phyloP scores from a whole-genome alignment of 2,329 filamentous ascomycete species.

The Fusarium dimerum region DNA sequence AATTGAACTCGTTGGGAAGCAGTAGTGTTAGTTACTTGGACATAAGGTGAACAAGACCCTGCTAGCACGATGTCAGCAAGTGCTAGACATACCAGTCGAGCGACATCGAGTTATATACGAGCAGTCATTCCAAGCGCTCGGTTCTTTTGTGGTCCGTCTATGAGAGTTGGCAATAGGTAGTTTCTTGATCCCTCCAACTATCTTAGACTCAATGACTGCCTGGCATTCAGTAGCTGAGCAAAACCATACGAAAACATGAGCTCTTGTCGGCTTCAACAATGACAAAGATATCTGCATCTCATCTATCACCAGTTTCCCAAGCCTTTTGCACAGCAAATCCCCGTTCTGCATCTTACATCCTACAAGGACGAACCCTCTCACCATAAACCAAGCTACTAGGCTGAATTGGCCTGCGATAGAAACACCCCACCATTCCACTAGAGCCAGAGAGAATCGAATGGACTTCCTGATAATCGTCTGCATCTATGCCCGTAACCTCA shows the following conservation, averaged over 20 bases:
- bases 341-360: background rate
- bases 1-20: too few species aligned
- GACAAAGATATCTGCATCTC: background rate
- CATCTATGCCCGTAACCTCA: background rate
- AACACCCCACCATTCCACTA: background rate
- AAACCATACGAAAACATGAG: background rate
- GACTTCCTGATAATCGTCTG: background rate
- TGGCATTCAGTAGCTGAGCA: background rate
- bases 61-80: too few species aligned
- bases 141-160: background rate
- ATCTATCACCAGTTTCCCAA: background rate
- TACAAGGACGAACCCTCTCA: background rate
- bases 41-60: too few species aligned
- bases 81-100: too few species aligned
- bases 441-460: background rate
- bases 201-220: background rate
- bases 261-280: background rate
- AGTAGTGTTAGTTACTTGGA: too few species aligned
- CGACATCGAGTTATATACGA: too few species aligned
- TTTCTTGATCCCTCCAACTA: background rate
- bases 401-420: background rate
- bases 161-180: background rate
- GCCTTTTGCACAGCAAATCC: background rate
- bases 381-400: background rate
- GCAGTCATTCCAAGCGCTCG: background rate